Conservation (phyloP, 805 yeast species). For the Saccharomycopsis olivae region DNA sequence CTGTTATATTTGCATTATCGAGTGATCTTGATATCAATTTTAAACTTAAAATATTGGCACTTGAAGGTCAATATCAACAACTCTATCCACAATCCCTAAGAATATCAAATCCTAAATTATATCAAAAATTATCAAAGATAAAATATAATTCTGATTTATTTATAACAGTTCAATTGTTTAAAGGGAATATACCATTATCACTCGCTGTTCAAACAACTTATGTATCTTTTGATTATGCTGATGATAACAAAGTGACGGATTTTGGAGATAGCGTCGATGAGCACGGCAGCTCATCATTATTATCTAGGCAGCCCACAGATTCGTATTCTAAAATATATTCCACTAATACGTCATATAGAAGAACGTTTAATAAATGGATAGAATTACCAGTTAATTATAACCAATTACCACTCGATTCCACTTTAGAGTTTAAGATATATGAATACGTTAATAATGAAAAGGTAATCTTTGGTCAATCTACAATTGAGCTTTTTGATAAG, state of each 20-base stretch:
- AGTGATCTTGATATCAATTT: slow-evolving; percentile 13
- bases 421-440: slow-evolving; percentile 51
- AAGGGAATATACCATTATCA: slow-evolving; percentile 13
- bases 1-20: slow-evolving; percentile 14
- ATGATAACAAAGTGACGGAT: background rate
- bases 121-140: slow-evolving; percentile 13
- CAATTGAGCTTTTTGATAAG: slow-evolving; percentile 46
- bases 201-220: slow-evolving; percentile 15
- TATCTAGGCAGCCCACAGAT: background rate
- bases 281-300: background rate
- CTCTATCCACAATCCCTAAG: slow-evolving; percentile 9
- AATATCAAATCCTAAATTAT: slow-evolving; percentile 12
- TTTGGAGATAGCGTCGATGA: background rate
- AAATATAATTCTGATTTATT: slow-evolving; percentile 15
- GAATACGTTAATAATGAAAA: slow-evolving; percentile 51
- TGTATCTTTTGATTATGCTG: slow-evolving; percentile 7
- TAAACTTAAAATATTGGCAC: slow-evolving; percentile 9
- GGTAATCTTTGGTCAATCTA: slow-evolving; percentile 49
- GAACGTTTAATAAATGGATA: slow-evolving; percentile 65
- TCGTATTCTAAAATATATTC: background rate
- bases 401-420: slow-evolving; percentile 58
- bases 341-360: slow-evolving; percentile 18
- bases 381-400: slow-evolving; percentile 59
- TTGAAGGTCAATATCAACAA: slow-evolving; percentile 16
- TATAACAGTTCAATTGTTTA: slow-evolving; percentile 14